Conservation (phyloP, 306 rosid genomes). For the Gastrolobium villosum region DNA sequence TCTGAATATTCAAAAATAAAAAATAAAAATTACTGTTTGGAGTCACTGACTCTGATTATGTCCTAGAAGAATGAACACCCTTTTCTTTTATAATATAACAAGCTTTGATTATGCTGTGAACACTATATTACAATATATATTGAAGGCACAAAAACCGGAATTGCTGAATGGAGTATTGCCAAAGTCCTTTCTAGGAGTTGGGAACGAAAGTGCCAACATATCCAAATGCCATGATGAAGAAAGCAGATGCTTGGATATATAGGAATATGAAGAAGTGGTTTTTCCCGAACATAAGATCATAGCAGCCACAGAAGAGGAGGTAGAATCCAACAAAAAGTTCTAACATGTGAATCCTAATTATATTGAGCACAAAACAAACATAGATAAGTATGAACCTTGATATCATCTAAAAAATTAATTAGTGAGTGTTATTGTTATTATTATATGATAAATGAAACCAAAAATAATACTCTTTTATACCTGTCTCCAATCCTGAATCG, state of each 20-base stretch:
- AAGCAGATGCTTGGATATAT: conserved; percentile 72
- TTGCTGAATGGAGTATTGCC: conserved; percentile 28
- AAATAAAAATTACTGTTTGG: conserved; percentile 23
- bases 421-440: neutral
- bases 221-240: conserved; percentile 83
- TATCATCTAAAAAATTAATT: neutral
- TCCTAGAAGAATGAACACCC: conserved; percentile 50
- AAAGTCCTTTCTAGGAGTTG: conserved; percentile 53
- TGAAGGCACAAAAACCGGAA: conserved; percentile 5
- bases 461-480: conserved; percentile 48
- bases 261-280: conserved; percentile 77
- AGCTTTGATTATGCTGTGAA: conserved; percentile 36
- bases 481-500: conserved; percentile 75
- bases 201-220: conserved; percentile 86
- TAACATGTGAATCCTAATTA: conserved; percentile 66
- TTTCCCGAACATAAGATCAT: conserved; percentile 70
- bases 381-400: neutral
- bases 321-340: conserved; percentile 80
- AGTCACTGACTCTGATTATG: conserved; percentile 49
- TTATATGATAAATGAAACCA: conserved; percentile 1
- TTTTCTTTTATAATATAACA: conserved; percentile 37
- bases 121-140: conserved; percentile 40
- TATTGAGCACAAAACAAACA: conserved; percentile 34
- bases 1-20: conserved; percentile 46
- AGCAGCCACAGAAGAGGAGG: conserved; percentile 77